phyloP scores from a whole-genome alignment of 371 early-diverging fungal species.

The Circinella umbellata region DNA sequence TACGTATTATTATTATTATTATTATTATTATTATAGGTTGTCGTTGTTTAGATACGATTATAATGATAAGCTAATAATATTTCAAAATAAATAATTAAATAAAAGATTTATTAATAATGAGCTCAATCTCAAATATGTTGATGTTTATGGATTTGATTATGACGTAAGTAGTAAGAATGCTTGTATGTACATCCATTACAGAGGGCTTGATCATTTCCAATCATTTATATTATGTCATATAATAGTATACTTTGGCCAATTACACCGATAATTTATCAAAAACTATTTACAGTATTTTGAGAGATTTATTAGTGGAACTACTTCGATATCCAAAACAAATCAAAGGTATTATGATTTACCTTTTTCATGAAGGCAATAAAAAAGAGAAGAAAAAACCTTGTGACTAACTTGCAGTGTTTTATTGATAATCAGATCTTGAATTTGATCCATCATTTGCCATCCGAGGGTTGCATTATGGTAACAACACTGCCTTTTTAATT shows the following conservation, averaged over 20 bases:
- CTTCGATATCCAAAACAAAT: conserved; percentile 59
- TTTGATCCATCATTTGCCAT: conserved; percentile 70
- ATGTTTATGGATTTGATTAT: conserved; percentile 59
- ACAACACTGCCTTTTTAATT: background rate
- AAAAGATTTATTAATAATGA: conserved; percentile 55
- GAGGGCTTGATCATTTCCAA: too few species aligned
- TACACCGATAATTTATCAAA: conserved; percentile 61
- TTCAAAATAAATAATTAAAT: too few species aligned
- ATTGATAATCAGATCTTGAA: conserved; percentile 30
- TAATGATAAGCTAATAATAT: too few species aligned
- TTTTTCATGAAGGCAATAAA: too few species aligned
- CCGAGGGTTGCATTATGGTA: conserved; percentile 67
- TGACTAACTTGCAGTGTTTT: conserved; percentile 5
- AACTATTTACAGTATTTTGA: conserved; percentile 62
- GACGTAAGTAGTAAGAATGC: conserved; percentile 32
- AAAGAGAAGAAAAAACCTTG: too few species aligned
- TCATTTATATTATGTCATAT: background rate
- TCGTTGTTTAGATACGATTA: too few species aligned
- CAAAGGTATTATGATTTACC: conserved; percentile 26
- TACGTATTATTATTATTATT: too few species aligned
- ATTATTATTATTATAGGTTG: too few species aligned
- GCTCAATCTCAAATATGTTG: conserved; percentile 41
- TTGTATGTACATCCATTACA: too few species aligned
- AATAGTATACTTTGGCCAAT: conserved; percentile 66
- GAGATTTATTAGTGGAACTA: conserved; percentile 58